A percentile compares a stretch with the other conserved stretches of the same genome.
Conservation (phyloP, 129 eudicot genomes). For the Lactuca sativa region DNA sequence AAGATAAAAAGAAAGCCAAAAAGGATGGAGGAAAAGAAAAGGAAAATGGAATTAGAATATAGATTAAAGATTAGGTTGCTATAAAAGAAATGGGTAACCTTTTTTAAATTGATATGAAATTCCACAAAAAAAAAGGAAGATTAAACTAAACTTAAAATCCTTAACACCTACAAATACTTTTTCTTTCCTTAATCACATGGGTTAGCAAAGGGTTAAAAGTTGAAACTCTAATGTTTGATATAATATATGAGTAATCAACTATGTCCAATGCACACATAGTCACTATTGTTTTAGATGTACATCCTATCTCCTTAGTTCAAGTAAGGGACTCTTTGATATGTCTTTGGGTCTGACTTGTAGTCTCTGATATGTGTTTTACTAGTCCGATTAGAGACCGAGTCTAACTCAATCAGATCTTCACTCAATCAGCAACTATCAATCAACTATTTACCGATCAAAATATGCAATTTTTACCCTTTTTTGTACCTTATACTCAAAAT, state of each 20-base stretch:
- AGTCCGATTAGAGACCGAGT: too few relatives aligned
- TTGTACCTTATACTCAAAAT: not conserved
- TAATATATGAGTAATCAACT: not conserved
- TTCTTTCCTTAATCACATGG: conserved; percentile 25
- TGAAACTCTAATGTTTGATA: not conserved
- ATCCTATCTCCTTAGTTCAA: not conserved
- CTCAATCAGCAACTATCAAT: too few relatives aligned
- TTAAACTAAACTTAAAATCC: conserved; percentile 6
- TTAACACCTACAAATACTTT: not conserved
- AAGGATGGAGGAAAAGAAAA: conserved; percentile 34
- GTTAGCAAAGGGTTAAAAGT: not conserved
- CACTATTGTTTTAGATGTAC: not conserved
- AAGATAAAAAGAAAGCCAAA: conserved; percentile 23
- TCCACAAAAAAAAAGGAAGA: conserved; percentile 23
- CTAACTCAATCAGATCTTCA: too few relatives aligned
- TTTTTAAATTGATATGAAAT: conserved; percentile 28
- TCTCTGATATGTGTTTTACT: too few relatives aligned
- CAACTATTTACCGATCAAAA: not conserved
- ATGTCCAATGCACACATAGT: not conserved
- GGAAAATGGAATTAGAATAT: conserved; percentile 34
- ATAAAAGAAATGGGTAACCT: conserved; percentile 21
- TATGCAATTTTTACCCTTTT: not conserved
- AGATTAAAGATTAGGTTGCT: conserved; percentile 30
- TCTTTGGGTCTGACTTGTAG: too few relatives aligned
- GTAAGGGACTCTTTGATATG: too few relatives aligned